phyloP scores from a whole-genome alignment of 805 yeast species.

The Candida suzukii region DNA sequence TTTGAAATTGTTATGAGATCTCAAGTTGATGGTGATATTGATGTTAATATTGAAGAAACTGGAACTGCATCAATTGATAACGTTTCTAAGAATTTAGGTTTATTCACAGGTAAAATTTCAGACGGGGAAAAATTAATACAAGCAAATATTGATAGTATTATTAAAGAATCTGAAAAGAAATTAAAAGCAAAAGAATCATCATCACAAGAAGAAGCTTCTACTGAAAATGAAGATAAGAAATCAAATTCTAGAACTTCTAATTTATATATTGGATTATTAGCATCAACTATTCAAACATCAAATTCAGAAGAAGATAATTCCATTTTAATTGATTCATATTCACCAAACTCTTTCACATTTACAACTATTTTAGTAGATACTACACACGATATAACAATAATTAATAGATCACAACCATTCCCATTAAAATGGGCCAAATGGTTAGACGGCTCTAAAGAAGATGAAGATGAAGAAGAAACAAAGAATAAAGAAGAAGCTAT shows the following conservation, averaged over 20 bases:
- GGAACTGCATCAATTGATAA: conserved; percentile 21
- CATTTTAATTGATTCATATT: conserved; percentile 37
- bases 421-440: conserved; percentile 91
- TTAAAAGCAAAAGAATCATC: conserved; percentile 4
- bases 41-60: conserved; percentile 49
- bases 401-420: conserved; percentile 81
- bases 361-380: conserved; percentile 71
- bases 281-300: conserved; percentile 15
- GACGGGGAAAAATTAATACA: conserved; percentile 86
- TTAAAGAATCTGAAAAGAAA: conserved; percentile 33
- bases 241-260: conserved; percentile 13
- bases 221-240: not conserved
- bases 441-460: conserved; percentile 48
- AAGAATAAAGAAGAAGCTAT: conserved; percentile 10
- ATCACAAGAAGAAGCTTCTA: conserved; percentile 5
- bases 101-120: conserved; percentile 67
- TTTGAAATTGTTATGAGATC: conserved; percentile 55
- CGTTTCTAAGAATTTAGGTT: conserved; percentile 43
- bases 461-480: conserved; percentile 19
- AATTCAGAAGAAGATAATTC: conserved; percentile 20
- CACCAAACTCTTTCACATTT: conserved; percentile 60
- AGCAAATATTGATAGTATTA: conserved; percentile 79
- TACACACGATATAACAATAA: conserved; percentile 65
- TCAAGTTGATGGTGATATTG: conserved; percentile 75
- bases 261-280: conserved; percentile 26